phyloP scores from a whole-genome alignment of 2,329 filamentous ascomycete genomes.

The Aspergillaceae sp. region DNA sequence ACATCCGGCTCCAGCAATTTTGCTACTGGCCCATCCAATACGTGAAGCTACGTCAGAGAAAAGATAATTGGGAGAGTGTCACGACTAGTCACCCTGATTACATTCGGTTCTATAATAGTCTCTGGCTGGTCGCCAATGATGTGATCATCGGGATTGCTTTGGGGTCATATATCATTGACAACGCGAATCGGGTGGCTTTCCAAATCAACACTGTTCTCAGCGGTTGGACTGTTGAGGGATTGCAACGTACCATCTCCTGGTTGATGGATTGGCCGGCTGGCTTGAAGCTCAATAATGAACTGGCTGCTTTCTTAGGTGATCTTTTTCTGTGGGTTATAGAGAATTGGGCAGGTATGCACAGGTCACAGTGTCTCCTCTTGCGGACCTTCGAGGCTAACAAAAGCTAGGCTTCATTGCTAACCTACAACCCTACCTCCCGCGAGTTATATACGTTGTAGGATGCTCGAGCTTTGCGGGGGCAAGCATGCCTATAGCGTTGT shows the following conservation, averaged over 20 bases:
- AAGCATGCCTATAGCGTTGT: constrained; percentile 91
- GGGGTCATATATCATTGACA: constrained; percentile 95
- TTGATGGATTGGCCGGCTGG: constrained; percentile 93
- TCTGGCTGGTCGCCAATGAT: constrained; percentile 98
- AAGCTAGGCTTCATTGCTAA: constrained; percentile 62
- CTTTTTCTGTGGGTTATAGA: constrained; percentile 98
- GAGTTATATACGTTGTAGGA: constrained; percentile 84
- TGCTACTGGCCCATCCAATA: constrained; percentile 99
- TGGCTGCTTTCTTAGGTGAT: constrained; percentile 89
- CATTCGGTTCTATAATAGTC: constrained; percentile 96
- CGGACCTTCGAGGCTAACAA: constrained; percentile 10
- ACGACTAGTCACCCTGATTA: constrained; percentile 95
- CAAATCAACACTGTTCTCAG: constrained; percentile 68
- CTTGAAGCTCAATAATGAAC: constrained; percentile 86
- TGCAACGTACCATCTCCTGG: constrained; percentile 87
- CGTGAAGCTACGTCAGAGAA: constrained; percentile 76
- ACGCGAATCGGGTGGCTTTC: constrained; percentile 72
- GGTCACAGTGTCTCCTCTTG: neutral
- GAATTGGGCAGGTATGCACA: constrained; percentile 71
- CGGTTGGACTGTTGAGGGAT: constrained; percentile 76
- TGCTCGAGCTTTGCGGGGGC: constrained; percentile 92
- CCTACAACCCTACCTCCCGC: constrained; percentile 70
- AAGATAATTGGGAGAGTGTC: constrained; percentile 89
- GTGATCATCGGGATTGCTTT: constrained; percentile 96
- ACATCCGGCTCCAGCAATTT: constrained; percentile 94